A percentile compares a stretch with the other conserved stretches of the same genome.
These are phyloP conservation scores for Hymenoscyphus fructigenus DNA, from an alignment of 2,329 filamentous ascomycete species.

Conservation along the genomic window DNA sequence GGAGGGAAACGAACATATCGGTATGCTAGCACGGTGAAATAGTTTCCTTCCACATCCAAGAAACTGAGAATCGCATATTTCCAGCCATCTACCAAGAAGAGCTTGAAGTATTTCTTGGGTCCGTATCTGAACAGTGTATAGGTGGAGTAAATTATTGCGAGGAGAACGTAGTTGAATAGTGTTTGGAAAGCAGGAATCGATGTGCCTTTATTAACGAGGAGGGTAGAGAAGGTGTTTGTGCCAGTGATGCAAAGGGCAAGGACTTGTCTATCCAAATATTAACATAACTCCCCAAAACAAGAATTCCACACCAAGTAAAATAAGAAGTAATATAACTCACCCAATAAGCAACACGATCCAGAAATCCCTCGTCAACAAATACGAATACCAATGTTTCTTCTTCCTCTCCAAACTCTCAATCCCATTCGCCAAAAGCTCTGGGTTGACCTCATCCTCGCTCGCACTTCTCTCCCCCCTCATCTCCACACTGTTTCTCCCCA, in stretches of 20 bases:
- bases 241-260: constrained; percentile 87
- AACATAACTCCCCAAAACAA: background rate
- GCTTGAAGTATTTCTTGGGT: constrained; percentile 62
- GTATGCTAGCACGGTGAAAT: constrained; percentile 95
- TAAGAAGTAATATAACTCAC: constrained; percentile 41
- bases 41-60: constrained; percentile 94
- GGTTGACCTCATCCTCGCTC: constrained; percentile 22
- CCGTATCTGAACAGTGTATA: constrained; percentile 81
- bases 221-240: constrained; percentile 85
- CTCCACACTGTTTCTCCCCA: constrained; percentile 19
- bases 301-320: background rate
- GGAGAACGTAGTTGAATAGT: constrained; percentile 88
- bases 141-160: constrained; percentile 78
- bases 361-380: constrained; percentile 82
- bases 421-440: constrained; percentile 38
- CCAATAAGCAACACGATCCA: constrained; percentile 80
- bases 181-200: constrained; percentile 94
- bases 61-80: constrained; percentile 92
- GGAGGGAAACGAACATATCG: constrained; percentile 43
- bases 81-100: constrained; percentile 76
- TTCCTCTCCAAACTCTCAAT: constrained; percentile 55
- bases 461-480: constrained; percentile 12
- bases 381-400: constrained; percentile 64
- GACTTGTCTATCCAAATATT: constrained; percentile 56
- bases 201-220: constrained; percentile 66